A percentile compares a stretch with the other conserved stretches of the same genome.
Evolutionary conservation across 148 eudicot species (phyloP).

Genomic region (Vaccinium macrocarpon): DNA sequence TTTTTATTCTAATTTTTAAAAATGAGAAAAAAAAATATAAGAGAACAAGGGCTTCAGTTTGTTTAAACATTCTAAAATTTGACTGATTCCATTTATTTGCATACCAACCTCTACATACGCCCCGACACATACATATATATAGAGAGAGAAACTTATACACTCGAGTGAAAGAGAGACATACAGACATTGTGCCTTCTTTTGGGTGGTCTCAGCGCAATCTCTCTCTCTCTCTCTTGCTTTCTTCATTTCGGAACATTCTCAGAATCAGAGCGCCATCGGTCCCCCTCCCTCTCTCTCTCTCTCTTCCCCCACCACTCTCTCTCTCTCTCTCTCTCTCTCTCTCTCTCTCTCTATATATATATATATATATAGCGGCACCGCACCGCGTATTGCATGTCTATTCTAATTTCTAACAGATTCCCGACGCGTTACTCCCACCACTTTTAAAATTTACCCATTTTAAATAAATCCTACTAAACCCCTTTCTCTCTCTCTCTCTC

Average conservation of each 20-base stretch:
- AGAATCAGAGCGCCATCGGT: neutral
- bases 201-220: neutral
- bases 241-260: neutral
- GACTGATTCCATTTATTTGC: no score
- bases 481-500: neutral
- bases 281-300: neutral
- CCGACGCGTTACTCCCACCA: slow-evolving; percentile 21
- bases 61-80: no score
- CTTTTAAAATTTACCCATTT: neutral
- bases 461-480: neutral
- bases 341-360: no score
- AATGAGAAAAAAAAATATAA: no score
- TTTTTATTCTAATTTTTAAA: no score
- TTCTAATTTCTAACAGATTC: slow-evolving; percentile 15
- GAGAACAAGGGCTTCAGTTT: no score
- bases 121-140: neutral
- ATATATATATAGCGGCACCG: neutral
- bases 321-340: slow-evolving; percentile 9
- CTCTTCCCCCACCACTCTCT: neutral
- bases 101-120: neutral
- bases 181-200: neutral
- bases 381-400: slow-evolving; percentile 20
- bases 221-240: neutral
- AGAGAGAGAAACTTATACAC: no score
- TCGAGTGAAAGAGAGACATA: neutral